Conservation (phyloP, 2,329 filamentous ascomycete genomes). For the Microcyclospora tardicrescens region DNA sequence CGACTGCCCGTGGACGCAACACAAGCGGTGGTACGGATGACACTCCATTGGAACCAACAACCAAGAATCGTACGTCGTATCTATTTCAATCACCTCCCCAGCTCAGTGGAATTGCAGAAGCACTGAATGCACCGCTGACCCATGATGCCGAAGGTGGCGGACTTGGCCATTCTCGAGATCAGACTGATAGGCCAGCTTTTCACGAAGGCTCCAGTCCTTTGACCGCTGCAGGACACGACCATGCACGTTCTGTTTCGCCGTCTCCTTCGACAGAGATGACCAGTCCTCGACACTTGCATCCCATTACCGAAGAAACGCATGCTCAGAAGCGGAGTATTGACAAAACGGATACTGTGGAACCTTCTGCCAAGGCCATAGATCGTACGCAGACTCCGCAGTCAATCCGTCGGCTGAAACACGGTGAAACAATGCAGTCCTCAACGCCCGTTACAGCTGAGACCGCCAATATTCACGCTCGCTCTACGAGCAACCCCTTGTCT, state of each 20-base stretch:
- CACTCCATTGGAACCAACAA: slow-evolving; percentile 29
- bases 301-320: slow-evolving; percentile 34
- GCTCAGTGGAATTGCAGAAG: too few relatives aligned
- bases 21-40: slow-evolving; percentile 15
- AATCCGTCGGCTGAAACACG: slow-evolving; percentile 13
- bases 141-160: too few relatives aligned
- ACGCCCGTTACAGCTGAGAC: slow-evolving; percentile 4
- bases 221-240: too few relatives aligned
- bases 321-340: slow-evolving; percentile 29
- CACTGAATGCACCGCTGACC: too few relatives aligned
- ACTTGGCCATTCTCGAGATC: too few relatives aligned
- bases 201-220: too few relatives aligned
- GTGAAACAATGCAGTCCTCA: slow-evolving; percentile 1
- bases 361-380: slow-evolving; percentile 23
- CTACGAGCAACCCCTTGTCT: slow-evolving; percentile 18
- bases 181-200: too few relatives aligned
- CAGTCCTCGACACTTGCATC: slow-evolving; percentile 8
- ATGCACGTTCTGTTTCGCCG: too few relatives aligned
- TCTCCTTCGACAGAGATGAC: too few relatives aligned
- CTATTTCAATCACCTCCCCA: slow-evolving; percentile 27
- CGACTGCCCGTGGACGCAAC: slow-evolving; percentile 8
- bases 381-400: slow-evolving; percentile 30
- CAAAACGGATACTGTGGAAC: slow-evolving; percentile 24
- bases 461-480: slow-evolving; percentile 4
- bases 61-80: slow-evolving; percentile 34